Conservation (phyloP, 163 green algal genomes). For the Chloroidium sp. region DNA sequence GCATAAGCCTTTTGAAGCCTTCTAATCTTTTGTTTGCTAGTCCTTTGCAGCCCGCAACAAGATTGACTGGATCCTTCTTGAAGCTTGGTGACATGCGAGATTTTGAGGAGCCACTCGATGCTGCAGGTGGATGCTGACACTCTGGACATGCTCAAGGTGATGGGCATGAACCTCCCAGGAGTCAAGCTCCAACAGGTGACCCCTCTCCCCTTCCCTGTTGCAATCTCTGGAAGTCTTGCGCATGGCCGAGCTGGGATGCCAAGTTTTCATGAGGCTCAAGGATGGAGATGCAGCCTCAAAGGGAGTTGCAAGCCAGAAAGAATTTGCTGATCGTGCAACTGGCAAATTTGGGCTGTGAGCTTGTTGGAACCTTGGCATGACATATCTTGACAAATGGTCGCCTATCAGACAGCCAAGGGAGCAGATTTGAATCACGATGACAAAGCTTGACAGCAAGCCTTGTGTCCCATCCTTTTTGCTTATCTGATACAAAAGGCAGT, state of each 20-base stretch:
- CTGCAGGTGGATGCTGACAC: slow-evolving; percentile 89
- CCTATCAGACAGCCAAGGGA: too few relatives aligned
- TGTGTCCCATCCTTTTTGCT: background rate
- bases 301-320: too few relatives aligned
- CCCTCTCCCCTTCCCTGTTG: background rate
- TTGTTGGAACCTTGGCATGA: too few relatives aligned
- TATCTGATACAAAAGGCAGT: background rate
- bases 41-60: background rate
- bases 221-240: too few relatives aligned
- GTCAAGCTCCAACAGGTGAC: slow-evolving; percentile 38
- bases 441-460: background rate
- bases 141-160: slow-evolving; percentile 87
- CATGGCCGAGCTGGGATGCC: too few relatives aligned
- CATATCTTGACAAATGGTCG: too few relatives aligned
- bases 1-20: background rate
- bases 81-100: background rate
- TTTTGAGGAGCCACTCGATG: background rate
- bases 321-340: too few relatives aligned
- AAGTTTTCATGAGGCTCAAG: too few relatives aligned
- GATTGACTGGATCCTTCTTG: background rate
- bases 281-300: too few relatives aligned
- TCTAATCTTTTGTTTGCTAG: background rate
- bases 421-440: too few relatives aligned
- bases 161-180: slow-evolving; percentile 90
- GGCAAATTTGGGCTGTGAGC: too few relatives aligned